These are phyloP conservation scores for Chrysoporthe deuterocubensis DNA, from an alignment of 2,329 filamentous ascomycete genomes.

Conservation along the genomic window DNA sequence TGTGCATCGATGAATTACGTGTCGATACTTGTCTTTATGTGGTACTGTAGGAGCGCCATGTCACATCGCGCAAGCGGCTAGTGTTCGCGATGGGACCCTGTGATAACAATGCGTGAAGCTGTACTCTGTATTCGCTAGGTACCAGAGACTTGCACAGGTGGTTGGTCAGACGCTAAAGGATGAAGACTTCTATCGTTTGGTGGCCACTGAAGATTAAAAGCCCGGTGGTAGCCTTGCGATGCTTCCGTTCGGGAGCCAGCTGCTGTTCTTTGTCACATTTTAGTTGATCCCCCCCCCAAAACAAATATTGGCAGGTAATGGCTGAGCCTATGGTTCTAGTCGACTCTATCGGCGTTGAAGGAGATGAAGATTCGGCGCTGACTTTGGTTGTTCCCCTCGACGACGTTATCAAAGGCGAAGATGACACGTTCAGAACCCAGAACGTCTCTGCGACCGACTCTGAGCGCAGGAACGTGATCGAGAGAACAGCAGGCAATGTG, in stretches of 20 bases:
- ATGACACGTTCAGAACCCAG: constrained; percentile 8
- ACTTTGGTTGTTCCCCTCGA: constrained; percentile 2
- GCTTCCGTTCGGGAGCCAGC: no score
- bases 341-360: neutral
- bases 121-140: neutral
- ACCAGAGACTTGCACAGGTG: neutral
- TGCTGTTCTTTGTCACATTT: no score
- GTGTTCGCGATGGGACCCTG: neutral
- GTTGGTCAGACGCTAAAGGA: neutral
- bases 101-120: neutral
- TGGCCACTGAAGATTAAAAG: neutral
- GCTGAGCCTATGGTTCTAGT: neutral
- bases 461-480: constrained; percentile 7
- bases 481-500: neutral
- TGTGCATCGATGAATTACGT: neutral
- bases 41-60: neutral
- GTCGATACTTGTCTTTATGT: neutral
- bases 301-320: neutral
- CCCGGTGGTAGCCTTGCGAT: no score
- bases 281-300: no score
- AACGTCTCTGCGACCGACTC: neutral
- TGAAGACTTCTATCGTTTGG: neutral
- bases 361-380: constrained; percentile 3
- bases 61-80: neutral
- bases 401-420: constrained; percentile 4